These are phyloP conservation scores for Gyromitra esculenta DNA, from an alignment of 2,329 filamentous ascomycete species.

Conservation along the genomic window DNA sequence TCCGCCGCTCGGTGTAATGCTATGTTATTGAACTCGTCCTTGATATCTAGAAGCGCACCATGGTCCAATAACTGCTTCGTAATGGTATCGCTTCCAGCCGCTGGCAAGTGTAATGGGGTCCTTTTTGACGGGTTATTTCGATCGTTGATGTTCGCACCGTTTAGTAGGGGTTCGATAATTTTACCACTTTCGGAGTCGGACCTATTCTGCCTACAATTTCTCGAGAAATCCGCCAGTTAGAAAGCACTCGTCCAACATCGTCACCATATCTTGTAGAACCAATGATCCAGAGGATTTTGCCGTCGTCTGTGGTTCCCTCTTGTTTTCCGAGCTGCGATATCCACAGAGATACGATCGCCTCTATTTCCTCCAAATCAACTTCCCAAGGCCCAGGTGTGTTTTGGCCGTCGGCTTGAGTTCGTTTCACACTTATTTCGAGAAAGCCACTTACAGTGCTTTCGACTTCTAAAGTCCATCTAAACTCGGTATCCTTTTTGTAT, in stretches of 20 bases:
- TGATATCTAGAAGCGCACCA: slow-evolving; percentile 5
- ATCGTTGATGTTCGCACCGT: neutral
- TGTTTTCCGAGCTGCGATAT: neutral
- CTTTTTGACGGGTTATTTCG: slow-evolving; percentile 7
- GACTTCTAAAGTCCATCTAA: no score
- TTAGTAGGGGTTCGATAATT: neutral
- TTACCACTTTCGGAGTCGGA: no score
- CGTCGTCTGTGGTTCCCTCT: neutral
- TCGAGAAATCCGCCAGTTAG: slow-evolving; percentile 17
- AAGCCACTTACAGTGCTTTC: neutral
- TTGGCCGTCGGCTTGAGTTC: neutral
- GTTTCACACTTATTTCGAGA: neutral
- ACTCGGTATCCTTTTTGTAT: no score
- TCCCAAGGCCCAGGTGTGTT: neutral
- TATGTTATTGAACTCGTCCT: neutral
- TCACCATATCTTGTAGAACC: neutral
- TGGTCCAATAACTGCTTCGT: slow-evolving; percentile 9
- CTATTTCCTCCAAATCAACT: neutral
- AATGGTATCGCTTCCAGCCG: neutral
- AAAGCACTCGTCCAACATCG: slow-evolving; percentile 33
- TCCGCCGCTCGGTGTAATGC: neutral
- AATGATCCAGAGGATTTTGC: slow-evolving; percentile 10
- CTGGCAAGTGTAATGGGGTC: slow-evolving; percentile 1
- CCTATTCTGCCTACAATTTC: neutral
- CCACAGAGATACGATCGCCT: slow-evolving; percentile 4